A percentile compares a stretch with the other conserved stretches of the same genome.
phyloP scores from a whole-genome alignment of 1,139 yeast species.

The Pichiaceae sp. region DNA sequence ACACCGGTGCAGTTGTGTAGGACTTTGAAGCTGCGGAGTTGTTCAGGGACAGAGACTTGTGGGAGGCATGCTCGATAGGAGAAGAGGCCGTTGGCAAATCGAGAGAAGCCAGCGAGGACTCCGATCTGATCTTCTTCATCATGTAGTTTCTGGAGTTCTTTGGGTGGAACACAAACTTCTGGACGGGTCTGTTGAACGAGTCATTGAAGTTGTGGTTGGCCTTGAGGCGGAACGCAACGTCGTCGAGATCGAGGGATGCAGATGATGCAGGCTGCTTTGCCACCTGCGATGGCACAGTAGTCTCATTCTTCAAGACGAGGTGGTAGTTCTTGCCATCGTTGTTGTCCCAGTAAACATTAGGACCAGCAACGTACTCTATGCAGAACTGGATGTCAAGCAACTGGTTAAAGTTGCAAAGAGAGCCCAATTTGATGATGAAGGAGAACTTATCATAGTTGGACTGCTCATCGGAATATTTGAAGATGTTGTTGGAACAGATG shows the following conservation, averaged over 20 bases:
- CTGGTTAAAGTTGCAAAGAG: constrained; percentile 24
- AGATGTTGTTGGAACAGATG: constrained; percentile 26
- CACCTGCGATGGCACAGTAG: background rate
- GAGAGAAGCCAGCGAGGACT: constrained; percentile 18
- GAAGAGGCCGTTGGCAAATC: background rate
- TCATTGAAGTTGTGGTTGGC: constrained; percentile 19
- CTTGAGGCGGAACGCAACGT: constrained; percentile 19
- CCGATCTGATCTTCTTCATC: constrained; percentile 22
- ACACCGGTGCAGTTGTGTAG: background rate
- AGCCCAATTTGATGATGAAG: constrained; percentile 31
- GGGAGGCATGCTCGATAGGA: background rate
- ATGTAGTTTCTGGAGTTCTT: constrained; percentile 17
- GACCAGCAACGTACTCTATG: constrained; percentile 44
- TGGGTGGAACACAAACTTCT: constrained; percentile 11
- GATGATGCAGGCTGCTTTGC: background rate
- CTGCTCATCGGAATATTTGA: constrained; percentile 16
- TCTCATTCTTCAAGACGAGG: constrained; percentile 22
- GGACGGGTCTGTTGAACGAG: constrained; percentile 9
- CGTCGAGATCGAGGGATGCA: constrained; percentile 15
- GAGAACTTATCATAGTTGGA: constrained; percentile 34
- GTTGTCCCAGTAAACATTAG: constrained; percentile 68
- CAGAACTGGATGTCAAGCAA: constrained; percentile 39
- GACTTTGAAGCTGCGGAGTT: background rate
- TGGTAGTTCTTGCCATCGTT: constrained; percentile 52
- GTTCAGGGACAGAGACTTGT: background rate